Evolutionary conservation across 768 basidiomycete genomes (phyloP), one percentile per base, ranked within the genome.

Genomic region (Agaricus blazei): DNA sequence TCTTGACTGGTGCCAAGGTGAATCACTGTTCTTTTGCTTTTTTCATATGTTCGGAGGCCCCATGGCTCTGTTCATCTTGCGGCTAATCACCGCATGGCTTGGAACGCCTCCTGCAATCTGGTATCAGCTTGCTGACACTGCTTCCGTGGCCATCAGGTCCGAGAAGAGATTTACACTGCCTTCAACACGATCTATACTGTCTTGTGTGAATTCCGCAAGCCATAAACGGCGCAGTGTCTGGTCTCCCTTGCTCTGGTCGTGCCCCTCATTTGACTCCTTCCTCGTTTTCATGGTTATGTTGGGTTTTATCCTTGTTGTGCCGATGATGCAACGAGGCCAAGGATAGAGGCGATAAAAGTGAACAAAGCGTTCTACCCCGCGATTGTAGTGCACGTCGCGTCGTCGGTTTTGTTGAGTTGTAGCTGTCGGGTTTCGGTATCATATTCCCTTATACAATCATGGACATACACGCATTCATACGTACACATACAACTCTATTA

Each of bases 141-240:
- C 54, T 68, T 70, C 62, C 67, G 59, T 65, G 67, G 57, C 65
- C 60, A 61, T 66, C 70, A 96, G 93, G 89, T 98, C 73, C 82
- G 97, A 73, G 95, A 98, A 76, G 96, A 99, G 81, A 98, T 98
- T 61, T 98, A 99, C 69, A 93, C 93, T 36, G 97, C 97, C 26
- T 99, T 99, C 87, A 98, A 98, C 76, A 93, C 93, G 57, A 99
- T 99, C 56, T 99, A 99, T 72, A 96, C 96, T 57, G 96, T 98
- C 77, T 71, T 99, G 61, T 90, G 88, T 79, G 93, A 95, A 68
- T 95, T 92, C 80, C 82, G 90, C 70, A 95, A 93, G 73, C 91
- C 90, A 45, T 90, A 72, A 78, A 64, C 27, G 29, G 41, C 15
- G 15, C 11, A 40, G 4, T 15, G 19, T 19, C 28, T n/a, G 26